Percentiles rank a stretch among this genome's conserved stretches.
These are phyloP conservation scores for Saccharomyces eubayanus DNA, from an alignment of 805 yeast species.

Conservation along the genomic window DNA sequence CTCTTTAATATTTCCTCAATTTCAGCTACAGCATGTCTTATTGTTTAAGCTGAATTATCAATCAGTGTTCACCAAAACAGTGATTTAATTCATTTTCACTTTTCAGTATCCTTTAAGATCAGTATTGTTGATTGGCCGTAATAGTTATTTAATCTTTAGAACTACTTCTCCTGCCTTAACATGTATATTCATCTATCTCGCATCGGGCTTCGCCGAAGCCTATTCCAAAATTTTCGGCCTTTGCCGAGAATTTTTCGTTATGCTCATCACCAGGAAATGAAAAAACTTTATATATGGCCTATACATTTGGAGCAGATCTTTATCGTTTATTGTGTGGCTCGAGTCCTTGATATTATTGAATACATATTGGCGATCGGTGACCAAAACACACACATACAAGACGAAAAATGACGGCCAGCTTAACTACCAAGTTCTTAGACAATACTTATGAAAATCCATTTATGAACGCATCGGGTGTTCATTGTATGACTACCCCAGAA, in stretches of 20 bases:
- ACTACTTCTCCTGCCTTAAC: background rate
- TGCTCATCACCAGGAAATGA: background rate
- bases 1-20: no score
- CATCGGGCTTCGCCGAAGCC: background rate
- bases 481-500: constrained; percentile 25
- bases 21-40: no score
- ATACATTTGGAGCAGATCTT: background rate
- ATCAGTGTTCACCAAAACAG: no score
- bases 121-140: no score
- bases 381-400: background rate
- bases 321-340: background rate
- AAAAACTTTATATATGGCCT: background rate
- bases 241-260: background rate
- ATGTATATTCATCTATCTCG: background rate
- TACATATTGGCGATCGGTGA: background rate
- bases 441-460: constrained; percentile 22
- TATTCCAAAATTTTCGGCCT: background rate
- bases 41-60: no score
- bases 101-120: no score
- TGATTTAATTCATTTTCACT: no score
- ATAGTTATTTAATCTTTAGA: background rate
- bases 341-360: background rate
- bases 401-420: constrained; percentile 8
- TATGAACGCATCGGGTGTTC: constrained; percentile 30
- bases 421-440: constrained; percentile 17